Evolutionary conservation across 2,329 filamentous ascomycete species (phyloP).

Genomic region (Colletotrichum magnum): DNA sequence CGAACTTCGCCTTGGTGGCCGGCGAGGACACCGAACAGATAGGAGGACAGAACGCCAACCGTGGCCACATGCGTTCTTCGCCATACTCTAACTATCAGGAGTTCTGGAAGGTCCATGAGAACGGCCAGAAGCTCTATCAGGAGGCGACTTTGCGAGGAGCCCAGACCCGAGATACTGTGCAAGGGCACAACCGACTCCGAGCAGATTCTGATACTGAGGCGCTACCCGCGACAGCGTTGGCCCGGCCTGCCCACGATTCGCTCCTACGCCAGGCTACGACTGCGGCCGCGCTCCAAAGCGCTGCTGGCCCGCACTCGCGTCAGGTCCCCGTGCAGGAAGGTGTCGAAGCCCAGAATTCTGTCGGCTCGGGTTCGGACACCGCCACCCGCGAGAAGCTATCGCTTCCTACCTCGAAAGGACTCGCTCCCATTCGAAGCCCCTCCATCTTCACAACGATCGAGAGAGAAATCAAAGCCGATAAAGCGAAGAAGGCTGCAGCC

Average conservation of each 20-base stretch:
- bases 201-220: not conserved
- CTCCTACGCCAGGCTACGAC: not conserved
- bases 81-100: constrained; percentile 9
- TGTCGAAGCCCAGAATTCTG: not conserved
- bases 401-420: not conserved
- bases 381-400: not conserved
- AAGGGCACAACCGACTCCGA: not conserved
- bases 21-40: not conserved
- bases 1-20: not conserved
- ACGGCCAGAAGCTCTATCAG: not conserved
- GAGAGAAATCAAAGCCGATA: not conserved
- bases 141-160: not conserved
- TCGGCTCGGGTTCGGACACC: not conserved
- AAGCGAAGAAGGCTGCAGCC: not conserved
- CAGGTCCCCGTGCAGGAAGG: not conserved
- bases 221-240: not conserved
- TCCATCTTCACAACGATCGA: not conserved
- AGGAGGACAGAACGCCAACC: not conserved
- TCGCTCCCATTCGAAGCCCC: not conserved
- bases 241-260: not conserved
- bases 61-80: not conserved
- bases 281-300: not conserved
- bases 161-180: not conserved
- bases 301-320: not conserved
- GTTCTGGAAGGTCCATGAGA: constrained; percentile 1